Conservation (phyloP, 768 basidiomycete genomes). For the Tulasnella sp. region DNA sequence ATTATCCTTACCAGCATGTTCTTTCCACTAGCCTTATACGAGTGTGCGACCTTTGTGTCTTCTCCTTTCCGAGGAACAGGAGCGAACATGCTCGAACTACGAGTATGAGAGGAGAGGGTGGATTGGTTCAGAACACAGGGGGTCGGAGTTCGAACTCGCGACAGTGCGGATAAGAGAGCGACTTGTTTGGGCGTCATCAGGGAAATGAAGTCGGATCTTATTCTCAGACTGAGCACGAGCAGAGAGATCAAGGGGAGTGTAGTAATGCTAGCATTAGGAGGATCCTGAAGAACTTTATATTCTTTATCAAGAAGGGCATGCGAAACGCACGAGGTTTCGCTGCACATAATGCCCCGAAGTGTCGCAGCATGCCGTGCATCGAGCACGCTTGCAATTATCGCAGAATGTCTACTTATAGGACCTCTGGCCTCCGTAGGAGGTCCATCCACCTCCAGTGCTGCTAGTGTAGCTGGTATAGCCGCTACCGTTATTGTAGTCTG, state of each 20-base stretch:
- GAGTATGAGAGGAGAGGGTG: neutral
- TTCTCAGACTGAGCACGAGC: too few species aligned
- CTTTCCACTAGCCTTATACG: neutral
- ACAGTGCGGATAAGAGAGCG: neutral
- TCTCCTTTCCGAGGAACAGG: neutral
- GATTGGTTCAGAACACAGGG: neutral
- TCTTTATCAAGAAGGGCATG: neutral
- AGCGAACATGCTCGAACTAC: neutral
- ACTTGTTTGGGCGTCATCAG: neutral
- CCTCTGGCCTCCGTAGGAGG: slow-evolving; percentile 4
- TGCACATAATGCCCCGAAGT: neutral
- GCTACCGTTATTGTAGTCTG: slow-evolving; percentile 12
- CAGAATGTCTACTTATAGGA: neutral
- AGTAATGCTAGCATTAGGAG: too few species aligned
- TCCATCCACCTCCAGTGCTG: slow-evolving; percentile 4
- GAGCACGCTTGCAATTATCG: neutral
- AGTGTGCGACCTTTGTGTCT: neutral
- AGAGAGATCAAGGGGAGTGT: too few species aligned
- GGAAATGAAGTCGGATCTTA: too few species aligned
- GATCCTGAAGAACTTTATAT: neutral
- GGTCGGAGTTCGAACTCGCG: neutral
- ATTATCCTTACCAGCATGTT: neutral
- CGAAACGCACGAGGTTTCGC: neutral
- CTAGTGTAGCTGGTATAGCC: slow-evolving; percentile 12
- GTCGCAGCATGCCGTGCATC: too few species aligned